Conservation (phyloP, 1,284 basidiomycete genomes). For the Rhodotorula sp. region DNA sequence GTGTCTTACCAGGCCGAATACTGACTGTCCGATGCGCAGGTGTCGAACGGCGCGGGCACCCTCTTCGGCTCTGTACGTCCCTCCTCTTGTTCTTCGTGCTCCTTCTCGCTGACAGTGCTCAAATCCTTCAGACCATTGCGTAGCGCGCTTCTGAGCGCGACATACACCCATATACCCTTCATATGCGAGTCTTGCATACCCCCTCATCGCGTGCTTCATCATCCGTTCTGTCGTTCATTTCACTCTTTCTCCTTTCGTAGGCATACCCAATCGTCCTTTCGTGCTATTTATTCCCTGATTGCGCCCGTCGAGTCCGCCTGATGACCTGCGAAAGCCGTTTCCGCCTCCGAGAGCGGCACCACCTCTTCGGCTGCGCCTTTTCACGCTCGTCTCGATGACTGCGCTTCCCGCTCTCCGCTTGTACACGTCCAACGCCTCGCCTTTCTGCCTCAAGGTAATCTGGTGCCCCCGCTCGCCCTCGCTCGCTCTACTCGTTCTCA, state of each 20-base stretch:
- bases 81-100: too few relatives aligned
- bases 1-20: too few relatives aligned
- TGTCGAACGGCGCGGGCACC: slow-evolving; percentile 11
- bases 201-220: background rate
- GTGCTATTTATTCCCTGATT: background rate
- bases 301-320: too few relatives aligned
- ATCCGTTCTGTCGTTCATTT: background rate
- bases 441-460: background rate
- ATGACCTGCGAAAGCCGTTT: too few relatives aligned
- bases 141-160: background rate
- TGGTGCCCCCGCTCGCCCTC: background rate
- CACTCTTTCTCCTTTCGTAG: background rate
- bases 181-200: too few relatives aligned
- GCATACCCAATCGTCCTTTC: background rate
- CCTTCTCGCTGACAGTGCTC: background rate
- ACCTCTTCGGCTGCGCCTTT: too few relatives aligned
- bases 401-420: background rate
- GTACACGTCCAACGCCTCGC: background rate
- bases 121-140: background rate
- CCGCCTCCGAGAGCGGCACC: too few relatives aligned
- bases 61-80: slow-evolving; percentile 13
- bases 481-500: background rate
- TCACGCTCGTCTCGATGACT: background rate
- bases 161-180: background rate
- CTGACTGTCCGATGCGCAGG: background rate